These are phyloP conservation scores for Clathrospora elynae DNA, from an alignment of 2,329 filamentous ascomycete genomes.

Conservation along the genomic window DNA sequence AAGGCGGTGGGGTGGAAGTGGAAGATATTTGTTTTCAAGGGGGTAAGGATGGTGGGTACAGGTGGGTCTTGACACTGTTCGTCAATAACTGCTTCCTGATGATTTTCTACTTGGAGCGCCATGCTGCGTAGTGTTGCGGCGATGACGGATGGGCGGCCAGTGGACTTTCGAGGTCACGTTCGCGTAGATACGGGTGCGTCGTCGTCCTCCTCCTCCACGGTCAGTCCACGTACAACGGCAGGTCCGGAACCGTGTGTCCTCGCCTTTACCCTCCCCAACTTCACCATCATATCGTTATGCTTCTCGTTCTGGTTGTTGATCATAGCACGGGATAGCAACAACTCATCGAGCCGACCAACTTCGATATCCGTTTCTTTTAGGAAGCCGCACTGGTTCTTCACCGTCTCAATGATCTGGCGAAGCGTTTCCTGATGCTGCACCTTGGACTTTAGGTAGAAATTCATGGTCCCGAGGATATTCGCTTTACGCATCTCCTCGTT, in stretches of 20 bases:
- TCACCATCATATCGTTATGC: neutral
- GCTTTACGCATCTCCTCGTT: too few species aligned
- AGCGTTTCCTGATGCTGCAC: too few species aligned
- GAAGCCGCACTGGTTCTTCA: too few species aligned
- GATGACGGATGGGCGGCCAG: neutral
- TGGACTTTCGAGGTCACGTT: neutral
- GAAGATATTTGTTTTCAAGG: neutral
- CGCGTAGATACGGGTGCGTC: neutral
- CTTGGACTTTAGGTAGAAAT: too few species aligned
- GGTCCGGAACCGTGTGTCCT: neutral
- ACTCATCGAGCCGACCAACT: constrained; percentile 2
- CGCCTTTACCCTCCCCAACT: neutral
- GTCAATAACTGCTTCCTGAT: neutral
- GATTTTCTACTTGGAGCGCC: neutral
- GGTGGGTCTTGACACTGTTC: neutral
- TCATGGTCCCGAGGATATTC: too few species aligned
- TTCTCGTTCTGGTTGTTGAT: constrained; percentile 2
- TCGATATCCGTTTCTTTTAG: too few species aligned
- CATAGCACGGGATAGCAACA: neutral
- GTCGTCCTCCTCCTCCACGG: too few species aligned
- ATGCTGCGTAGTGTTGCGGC: neutral
- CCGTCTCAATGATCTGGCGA: too few species aligned
- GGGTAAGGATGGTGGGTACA: neutral
- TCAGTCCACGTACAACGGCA: too few species aligned
- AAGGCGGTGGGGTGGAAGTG: neutral